Evolutionary conservation across 345 rosid genomes (phyloP), one percentile per base, ranked within the genome.

Genomic region (Lagerstroemia speciosa): DNA sequence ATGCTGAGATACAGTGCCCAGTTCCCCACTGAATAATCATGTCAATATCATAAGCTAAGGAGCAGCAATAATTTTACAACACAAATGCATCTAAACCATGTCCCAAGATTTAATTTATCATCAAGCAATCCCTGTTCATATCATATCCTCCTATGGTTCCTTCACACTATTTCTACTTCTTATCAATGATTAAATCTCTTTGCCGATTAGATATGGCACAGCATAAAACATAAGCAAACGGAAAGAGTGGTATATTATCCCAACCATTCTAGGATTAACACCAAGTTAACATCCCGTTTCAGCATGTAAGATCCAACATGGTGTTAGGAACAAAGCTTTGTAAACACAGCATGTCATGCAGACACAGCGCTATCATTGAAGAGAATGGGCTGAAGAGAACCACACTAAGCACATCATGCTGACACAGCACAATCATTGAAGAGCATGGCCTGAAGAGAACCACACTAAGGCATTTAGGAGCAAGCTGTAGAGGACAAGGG

Each of bases 401-500:
- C 55, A 29, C 43, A 43, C 55, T 22, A 34, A 53, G 48, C 22
- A 48, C 53, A 48, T 48, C 2, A 48, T 20, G 22, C 3, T 3
- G 2, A 20, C 3, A 1, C 6, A 53, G 12, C 9, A 19, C 69
- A 30, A 10, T 48, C 46, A 41, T n/a, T n/a, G n/a, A n/a, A n/a
- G n/a, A 16, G 14, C 32, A 30, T 29, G 53, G 27, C 15, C 27
- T 33, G 58, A 45, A 65, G 27, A 67, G 11, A 32, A 55, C 8
- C 55, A 29, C 43, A 43, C 55, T 22, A 34, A 53, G 48, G 26
- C 20, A 66, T 20, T 9, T 27, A 36, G 30, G 10, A 17, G 70
- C 58, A 62, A 66, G 65, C 61, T 37, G 3, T 17, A 50, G 31
- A 5, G 41, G 40, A 76, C 70, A 77, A 64, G 83, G 86, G 80